These are phyloP conservation scores for Scheffersomyces titani DNA, from an alignment of 1,139 yeast genomes.

Conservation along the genomic window DNA sequence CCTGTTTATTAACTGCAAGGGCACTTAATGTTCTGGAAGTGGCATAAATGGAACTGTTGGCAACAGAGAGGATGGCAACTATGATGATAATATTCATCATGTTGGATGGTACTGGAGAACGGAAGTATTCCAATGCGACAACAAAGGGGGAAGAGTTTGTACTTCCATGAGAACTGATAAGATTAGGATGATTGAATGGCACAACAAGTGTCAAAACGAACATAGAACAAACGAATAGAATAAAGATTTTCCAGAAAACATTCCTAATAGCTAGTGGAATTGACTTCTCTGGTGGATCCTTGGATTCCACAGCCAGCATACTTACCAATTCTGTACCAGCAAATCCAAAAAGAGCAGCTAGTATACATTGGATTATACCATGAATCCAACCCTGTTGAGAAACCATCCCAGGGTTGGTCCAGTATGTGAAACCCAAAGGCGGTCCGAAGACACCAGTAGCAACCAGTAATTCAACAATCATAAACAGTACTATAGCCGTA, in stretches of 20 bases:
- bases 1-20: slow-evolving; percentile 15
- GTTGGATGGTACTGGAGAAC: slow-evolving; percentile 15
- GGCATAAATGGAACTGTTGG: slow-evolving; percentile 19
- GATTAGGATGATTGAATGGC: slow-evolving; percentile 2
- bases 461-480: slow-evolving; percentile 13
- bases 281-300: not conserved
- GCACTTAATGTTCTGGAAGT: slow-evolving; percentile 16
- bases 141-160: slow-evolving; percentile 19
- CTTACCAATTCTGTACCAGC: slow-evolving; percentile 18
- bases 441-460: not conserved
- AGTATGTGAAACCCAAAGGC: not conserved
- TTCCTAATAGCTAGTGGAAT: not conserved
- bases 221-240: slow-evolving; percentile 1
- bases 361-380: slow-evolving; percentile 12
- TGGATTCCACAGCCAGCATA: slow-evolving; percentile 16
- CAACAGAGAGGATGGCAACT: slow-evolving; percentile 15
- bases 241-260: not conserved
- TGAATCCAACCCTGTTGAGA: slow-evolving; percentile 15
- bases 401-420: not conserved
- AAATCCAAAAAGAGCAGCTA: slow-evolving; percentile 17
- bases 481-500: slow-evolving; percentile 20
- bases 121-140: slow-evolving; percentile 15
- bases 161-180: slow-evolving; percentile 1
- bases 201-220: slow-evolving; percentile 2
- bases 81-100: slow-evolving; percentile 17